Base-by-base conservation (phyloP, 768 basidiomycete genomes). In the Mycena indigotica region DNA sequence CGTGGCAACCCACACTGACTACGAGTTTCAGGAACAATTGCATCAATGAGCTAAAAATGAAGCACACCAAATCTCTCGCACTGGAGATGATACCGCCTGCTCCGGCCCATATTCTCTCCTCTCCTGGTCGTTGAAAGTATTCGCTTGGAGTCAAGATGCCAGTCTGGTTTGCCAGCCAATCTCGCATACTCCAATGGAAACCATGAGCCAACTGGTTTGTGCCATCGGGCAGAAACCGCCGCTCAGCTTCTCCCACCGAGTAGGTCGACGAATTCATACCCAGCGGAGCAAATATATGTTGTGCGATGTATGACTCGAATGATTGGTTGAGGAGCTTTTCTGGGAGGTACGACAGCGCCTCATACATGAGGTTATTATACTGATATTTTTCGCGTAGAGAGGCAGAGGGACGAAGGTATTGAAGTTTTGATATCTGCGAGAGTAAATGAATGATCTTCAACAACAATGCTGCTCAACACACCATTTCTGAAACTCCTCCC, bases 81-180 rank as follows among this genome's bases (percentile, higher is more conserved):
- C 75, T 77, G 2, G 69, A 70, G 1, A 79, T 53, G 2, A 79
- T 65, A 6, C 78, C 78, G 3, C 74, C 78, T 0, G 78, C 75
- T 3, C 77, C 78, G 2, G 77, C 75, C 74, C 75, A 76, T 1
- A 72, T 68, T 5, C 32, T 56, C 61, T 76, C 78, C 50, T 77
- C 70, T 2, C 77, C 77, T 1, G 75, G 74, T 5, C 75, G 67
- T 26, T 48, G 46, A n/a, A 48, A 48, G 46, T 48, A 48, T 26
- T 48, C 46, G 46, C 46, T 48, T 8, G 46, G 24, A 12, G 46
- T 48, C 46, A 48, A 28, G 6, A 48, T 26, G 6, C 46, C 46
- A 10, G 46, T 48, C 15, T 8, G 21, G 46, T 28, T 28, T 13
- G n/a, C 25, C 25, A 48, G 25, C 46, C 24, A 8, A 21, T 48